Evolutionary conservation across 805 yeast species (phyloP), one percentile per base, ranked within the genome.

Genomic region (Wickerhamomyces subpelliculosus): DNA sequence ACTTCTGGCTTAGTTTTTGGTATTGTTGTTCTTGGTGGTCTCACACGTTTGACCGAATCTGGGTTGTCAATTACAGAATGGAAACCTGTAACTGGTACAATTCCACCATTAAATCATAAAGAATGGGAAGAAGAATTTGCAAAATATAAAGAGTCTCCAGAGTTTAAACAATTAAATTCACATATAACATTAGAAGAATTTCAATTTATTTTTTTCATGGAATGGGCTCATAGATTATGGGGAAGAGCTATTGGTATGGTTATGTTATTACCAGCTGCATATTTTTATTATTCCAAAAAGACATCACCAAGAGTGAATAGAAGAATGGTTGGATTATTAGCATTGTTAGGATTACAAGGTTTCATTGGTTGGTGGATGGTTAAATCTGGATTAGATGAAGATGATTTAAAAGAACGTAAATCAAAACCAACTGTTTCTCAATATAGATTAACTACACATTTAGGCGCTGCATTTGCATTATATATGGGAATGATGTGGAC

Each of bases 361-460:
- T 84, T 81, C 37, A 82, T 93, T 48, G 98, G 98, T 24, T 93
- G 98, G 98, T 93, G 99, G 99, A 93, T 93, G 98, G 98, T 93
- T 37, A 79, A 84, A 52, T 86, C 96, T 9, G 98, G 98, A 23
- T 70, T 93, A 39, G 95, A 88, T 56, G 83, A 82, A 53, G 72
- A 80, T 32, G 82, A 82, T 54, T 66, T 93, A 34, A 73, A 72
- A 18, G 88, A 82, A 47, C 74, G 96, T 57, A 83, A 75, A 33
- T 79, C 95, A 1, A 94, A 90, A 56, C 98, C 98, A n/a, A 87
- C 98, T 0, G 98, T 93, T 3, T 85, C 96, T 5, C 97, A 86
- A 55, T 93, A 93, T 57, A 75, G 98, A 60, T 69, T 93, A 37
- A 88, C 97, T 2, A 80, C 97, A 1, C 98, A 93, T 62, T 67